Evolutionary conservation across 2,329 filamentous ascomycete species (phyloP), one percentile per base, ranked within the genome.

Genomic region (Incumbomyces lentus): DNA sequence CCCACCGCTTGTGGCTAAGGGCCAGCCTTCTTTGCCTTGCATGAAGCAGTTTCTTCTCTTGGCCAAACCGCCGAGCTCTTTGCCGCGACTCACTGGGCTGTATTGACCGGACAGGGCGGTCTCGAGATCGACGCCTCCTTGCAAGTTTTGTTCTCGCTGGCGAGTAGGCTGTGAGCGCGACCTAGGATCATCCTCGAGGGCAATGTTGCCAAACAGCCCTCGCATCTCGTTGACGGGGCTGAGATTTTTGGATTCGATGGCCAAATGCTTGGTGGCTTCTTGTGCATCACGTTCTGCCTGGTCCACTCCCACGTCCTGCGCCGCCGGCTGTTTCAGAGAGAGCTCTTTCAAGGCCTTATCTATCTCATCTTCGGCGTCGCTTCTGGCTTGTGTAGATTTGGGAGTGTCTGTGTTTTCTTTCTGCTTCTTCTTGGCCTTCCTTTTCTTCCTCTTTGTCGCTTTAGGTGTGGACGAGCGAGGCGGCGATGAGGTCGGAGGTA

Each of bases 181-280:
- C 39, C 74, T 64, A 16, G 74, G 72, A 36, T 79, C 74, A 26
- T 67, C 70, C 55, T 82, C 77, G 10, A 82, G 58, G 17, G 79
- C 79, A 19, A 78, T 74, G 51, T 74, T 75, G 3, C 82, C 82
- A 61, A 86, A 86, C 0, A 86, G 67, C 53, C 74, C 77, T 48
- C 79, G 82, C 87, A 98, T 95, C 68, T 98, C 92, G 59, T 95
- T 94, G 31, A 82, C 73, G 6, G 86, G 86, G 60, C 90, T 89
- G 10, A 98, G 75, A 56, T 88, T 79, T 54, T 84, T 76, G 1
- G 81, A 77, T 55, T 84, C 81, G 43, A 86, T 68, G 2, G 73
- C 67, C 0, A 86, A 67, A 11, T 84, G 63, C 16, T 71, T 67
- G 64, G 62, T 76, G 51, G 69, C 71, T 40, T 74, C 64, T 39